These are phyloP conservation scores for Penicillium sp. DNA, from an alignment of 2,329 filamentous ascomycete genomes.

Conservation along the genomic window DNA sequence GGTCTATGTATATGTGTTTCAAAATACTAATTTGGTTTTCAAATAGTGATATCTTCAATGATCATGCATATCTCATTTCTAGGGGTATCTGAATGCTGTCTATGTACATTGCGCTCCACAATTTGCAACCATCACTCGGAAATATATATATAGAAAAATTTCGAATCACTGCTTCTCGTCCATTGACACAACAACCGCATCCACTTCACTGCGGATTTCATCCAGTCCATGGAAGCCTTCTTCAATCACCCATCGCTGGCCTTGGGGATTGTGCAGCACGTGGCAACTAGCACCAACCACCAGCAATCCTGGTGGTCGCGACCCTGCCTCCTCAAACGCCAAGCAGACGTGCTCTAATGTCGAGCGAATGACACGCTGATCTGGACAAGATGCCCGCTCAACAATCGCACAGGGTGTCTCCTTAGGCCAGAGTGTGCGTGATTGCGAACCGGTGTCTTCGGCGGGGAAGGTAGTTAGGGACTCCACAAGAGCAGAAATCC, in stretches of 20 bases:
- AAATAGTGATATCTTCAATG: not conserved
- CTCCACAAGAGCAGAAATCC: slow-evolving; percentile 69
- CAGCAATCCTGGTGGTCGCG: slow-evolving; percentile 80
- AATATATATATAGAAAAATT: slow-evolving; percentile 1
- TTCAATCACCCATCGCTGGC: slow-evolving; percentile 76
- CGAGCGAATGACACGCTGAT: slow-evolving; percentile 88
- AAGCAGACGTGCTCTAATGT: slow-evolving; percentile 74
- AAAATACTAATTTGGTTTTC: not conserved
- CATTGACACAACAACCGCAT: slow-evolving; percentile 14
- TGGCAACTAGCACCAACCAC: slow-evolving; percentile 83
- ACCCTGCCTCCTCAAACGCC: slow-evolving; percentile 86
- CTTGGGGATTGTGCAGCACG: slow-evolving; percentile 62
- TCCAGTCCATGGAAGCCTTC: slow-evolving; percentile 80
- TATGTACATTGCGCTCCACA: slow-evolving; percentile 18
- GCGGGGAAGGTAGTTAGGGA: slow-evolving; percentile 56
- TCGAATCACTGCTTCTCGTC: slow-evolving; percentile 14
- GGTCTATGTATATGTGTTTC: not conserved
- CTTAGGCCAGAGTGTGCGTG: slow-evolving; percentile 60
- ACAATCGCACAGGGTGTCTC: slow-evolving; percentile 88
- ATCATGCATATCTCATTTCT: slow-evolving; percentile 7
- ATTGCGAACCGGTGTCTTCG: slow-evolving; percentile 27
- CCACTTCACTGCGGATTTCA: slow-evolving; percentile 35
- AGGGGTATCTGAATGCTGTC: slow-evolving; percentile 24
- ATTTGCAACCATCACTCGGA: slow-evolving; percentile 6
- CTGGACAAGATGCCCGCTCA: slow-evolving; percentile 88